A percentile compares a stretch with the other conserved stretches of the same genome.
Conservation (phyloP, 2,329 filamentous ascomycete species). For the Penicillium sp. region DNA sequence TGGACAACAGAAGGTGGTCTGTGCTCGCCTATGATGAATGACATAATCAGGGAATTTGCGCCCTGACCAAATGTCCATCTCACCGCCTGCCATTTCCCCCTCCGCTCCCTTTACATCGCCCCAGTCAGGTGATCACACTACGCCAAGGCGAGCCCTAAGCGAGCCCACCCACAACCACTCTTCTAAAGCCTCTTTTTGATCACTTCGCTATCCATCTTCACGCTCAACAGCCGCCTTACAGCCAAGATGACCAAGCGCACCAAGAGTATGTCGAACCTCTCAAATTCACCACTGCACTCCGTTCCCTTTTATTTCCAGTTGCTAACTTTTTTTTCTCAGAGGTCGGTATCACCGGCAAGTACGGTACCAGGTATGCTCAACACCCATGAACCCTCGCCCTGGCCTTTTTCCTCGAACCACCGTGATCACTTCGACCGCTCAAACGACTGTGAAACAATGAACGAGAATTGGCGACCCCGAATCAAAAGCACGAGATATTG, state of each 20-base stretch:
- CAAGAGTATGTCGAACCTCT: slow-evolving; percentile 64
- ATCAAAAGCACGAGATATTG: slow-evolving; percentile 29
- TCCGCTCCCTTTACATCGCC: background rate
- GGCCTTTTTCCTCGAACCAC: slow-evolving; percentile 17
- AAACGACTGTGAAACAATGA: slow-evolving; percentile 23
- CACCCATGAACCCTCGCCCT: slow-evolving; percentile 28
- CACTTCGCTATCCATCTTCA: slow-evolving; percentile 47
- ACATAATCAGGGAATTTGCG: background rate
- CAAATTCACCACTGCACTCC: background rate
- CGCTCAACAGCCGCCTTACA: slow-evolving; percentile 44
- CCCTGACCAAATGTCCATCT: background rate
- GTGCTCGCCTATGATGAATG: background rate
- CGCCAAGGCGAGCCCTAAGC: slow-evolving; percentile 46
- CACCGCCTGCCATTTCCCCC: slow-evolving; percentile 1
- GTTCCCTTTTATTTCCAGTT: slow-evolving; percentile 10
- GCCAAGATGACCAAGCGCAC: slow-evolving; percentile 93
- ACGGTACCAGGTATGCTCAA: slow-evolving; percentile 84
- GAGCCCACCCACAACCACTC: slow-evolving; percentile 47
- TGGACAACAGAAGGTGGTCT: background rate
- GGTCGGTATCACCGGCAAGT: slow-evolving; percentile 99
- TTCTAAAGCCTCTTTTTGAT: slow-evolving; percentile 43
- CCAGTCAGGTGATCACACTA: slow-evolving; percentile 38
- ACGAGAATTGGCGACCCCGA: slow-evolving; percentile 23
- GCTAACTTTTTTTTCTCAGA: slow-evolving; percentile 55
- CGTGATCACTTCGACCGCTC: slow-evolving; percentile 14